Conservation (phyloP, 345 rosid genomes). For the Melaleuca quinquenervia region DNA sequence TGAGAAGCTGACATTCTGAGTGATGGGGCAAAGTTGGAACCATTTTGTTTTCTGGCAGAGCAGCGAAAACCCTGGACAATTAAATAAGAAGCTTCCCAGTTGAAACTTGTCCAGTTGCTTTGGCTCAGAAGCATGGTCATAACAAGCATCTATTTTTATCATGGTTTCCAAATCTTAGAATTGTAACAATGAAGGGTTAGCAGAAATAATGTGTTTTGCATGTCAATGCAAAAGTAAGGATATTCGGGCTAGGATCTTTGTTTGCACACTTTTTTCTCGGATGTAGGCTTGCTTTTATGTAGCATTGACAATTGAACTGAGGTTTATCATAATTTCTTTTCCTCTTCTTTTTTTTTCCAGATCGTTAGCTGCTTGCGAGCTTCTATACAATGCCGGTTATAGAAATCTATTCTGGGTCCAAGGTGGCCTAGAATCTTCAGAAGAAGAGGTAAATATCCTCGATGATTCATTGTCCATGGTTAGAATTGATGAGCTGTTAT, state of each 20-base stretch:
- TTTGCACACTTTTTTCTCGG: neutral
- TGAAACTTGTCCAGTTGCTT: neutral
- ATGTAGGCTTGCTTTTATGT: neutral
- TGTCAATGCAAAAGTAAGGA: neutral
- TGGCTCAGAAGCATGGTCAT: neutral
- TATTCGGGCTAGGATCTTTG: neutral
- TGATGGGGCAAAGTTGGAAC: neutral
- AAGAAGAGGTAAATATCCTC: conserved; percentile 52
- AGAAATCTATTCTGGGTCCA: conserved; percentile 84
- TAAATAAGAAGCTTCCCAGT: neutral
- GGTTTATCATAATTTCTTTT: neutral
- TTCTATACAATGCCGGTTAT: conserved; percentile 61
- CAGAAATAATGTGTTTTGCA: neutral
- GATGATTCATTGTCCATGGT: neutral
- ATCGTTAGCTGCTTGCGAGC: conserved; percentile 89
- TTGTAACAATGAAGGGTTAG: neutral
- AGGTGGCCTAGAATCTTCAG: conserved; percentile 83
- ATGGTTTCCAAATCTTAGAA: neutral
- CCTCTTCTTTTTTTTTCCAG: conserved; percentile 18
- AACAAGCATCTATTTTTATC: neutral
- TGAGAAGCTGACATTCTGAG: neutral
- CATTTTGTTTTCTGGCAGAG: neutral
- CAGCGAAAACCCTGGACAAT: neutral
- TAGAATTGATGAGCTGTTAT: neutral
- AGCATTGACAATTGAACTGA: neutral